Base-by-base conservation (phyloP, 768 basidiomycete species). In the Tremella yokohamensis region DNA sequence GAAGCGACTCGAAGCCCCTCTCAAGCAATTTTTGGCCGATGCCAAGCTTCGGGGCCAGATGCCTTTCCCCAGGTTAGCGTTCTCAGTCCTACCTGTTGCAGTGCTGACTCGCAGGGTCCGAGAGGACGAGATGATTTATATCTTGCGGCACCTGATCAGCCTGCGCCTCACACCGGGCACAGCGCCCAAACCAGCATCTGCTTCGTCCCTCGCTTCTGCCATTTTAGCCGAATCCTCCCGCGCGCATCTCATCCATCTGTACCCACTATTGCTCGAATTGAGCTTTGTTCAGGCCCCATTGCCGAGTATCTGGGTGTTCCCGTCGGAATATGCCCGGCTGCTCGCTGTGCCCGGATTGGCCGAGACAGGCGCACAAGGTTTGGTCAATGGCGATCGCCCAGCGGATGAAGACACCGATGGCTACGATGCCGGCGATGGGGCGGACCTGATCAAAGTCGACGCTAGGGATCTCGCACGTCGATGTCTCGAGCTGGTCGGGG, bases 231-330 rank as follows among this genome's bases (percentile, higher is more conserved):
- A 88, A 0, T 92, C 92, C 1, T 75, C 84, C 0, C 81, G 84
- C 15, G 90, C 87, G 0, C 92, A 94, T 67, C 78, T 98, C 11
- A 94, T 94, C 81, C 85, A 91, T 70, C 85, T 94, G 57, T 93
- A 93, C 69, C 79, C 84, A 0, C 77, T 88, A 1, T 75, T 96
- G 3, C 87, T 87, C 64, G 85, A 90, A 66, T 86, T 94, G 48
- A 85, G 83, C 8, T 84, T 89, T 1, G 82, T 86, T 55, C 84
- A 87, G 0, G 80, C 85, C 25, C 83, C 81, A 64, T 80, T 84
- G 12, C 88, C 90, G 0, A 80, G 82, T 1, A 82, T 84, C 11
- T 90, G 87, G 86, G 77, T 88, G 7, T 65, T 69, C 60, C 69
- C 69, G 8, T 63, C 60, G 1, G 70, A 72, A 34, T 57, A 66